phyloP scores from a whole-genome alignment of 257 asterid genomes.

The Pogostemon cablin region DNA sequence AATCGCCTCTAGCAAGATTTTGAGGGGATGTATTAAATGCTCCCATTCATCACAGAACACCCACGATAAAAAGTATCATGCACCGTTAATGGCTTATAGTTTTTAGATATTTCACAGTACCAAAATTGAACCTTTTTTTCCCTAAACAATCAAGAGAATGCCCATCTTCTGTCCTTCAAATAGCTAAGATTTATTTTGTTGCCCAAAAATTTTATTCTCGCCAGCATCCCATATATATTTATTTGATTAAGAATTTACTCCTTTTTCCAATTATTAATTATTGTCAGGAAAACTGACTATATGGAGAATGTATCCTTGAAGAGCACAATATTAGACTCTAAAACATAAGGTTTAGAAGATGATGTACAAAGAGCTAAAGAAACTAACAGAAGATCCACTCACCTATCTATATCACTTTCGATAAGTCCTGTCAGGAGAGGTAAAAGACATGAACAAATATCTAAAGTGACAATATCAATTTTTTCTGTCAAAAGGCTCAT shows the following conservation, averaged over 20 bases:
- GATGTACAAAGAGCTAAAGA: not conserved
- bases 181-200: constrained; percentile 19
- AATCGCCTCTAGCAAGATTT: constrained; percentile 18
- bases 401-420: constrained; percentile 86
- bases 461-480: constrained; percentile 74
- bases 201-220: not conserved
- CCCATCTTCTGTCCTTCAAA: constrained; percentile 14
- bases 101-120: not conserved
- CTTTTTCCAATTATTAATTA: not conserved
- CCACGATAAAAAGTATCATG: constrained; percentile 19
- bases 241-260: constrained; percentile 4
- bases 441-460: constrained; percentile 79
- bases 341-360: constrained; percentile 20
- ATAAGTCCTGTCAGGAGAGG: constrained; percentile 81
- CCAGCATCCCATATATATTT: not conserved
- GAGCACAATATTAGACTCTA: constrained; percentile 26
- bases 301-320: constrained; percentile 9
- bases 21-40: constrained; percentile 1
- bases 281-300: constrained; percentile 9
- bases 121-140: constrained; percentile 3
- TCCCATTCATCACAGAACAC: not conserved
- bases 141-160: constrained; percentile 10
- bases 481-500: constrained; percentile 72
- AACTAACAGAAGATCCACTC: constrained; percentile 24
- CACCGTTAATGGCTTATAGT: constrained; percentile 9